A percentile compares a stretch with the other conserved stretches of the same genome.
These are phyloP conservation scores for Fonsecaea nubica DNA, from an alignment of 2,329 filamentous ascomycete genomes.

Conservation along the genomic window DNA sequence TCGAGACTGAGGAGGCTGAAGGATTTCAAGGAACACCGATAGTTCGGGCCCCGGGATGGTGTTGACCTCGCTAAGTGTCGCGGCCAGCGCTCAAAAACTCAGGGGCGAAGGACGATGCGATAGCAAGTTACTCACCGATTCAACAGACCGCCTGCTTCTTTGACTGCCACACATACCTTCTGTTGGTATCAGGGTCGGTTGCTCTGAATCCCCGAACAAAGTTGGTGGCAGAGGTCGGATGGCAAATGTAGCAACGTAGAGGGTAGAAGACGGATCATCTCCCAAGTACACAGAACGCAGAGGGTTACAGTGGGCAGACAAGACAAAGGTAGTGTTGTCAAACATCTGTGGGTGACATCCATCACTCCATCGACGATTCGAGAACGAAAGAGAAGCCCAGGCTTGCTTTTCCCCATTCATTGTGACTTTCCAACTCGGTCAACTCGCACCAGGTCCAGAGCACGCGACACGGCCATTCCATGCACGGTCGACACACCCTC, in stretches of 20 bases:
- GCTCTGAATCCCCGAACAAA: not conserved
- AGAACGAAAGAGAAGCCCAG: not conserved
- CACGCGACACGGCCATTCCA: slow-evolving; percentile 10
- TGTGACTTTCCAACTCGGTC: not conserved
- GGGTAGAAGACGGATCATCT: not conserved
- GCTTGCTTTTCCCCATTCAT: not conserved
- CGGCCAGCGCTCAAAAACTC: not conserved
- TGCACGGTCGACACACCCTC: slow-evolving; percentile 4
- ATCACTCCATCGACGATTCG: not conserved
- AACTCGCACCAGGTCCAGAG: not conserved
- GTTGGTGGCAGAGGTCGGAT: not conserved
- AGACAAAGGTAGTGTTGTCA: not conserved
- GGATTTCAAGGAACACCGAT: not conserved
- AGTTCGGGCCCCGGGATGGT: not conserved
- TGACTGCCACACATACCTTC: not conserved
- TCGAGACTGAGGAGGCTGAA: slow-evolving; percentile 6
- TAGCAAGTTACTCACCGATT: not conserved
- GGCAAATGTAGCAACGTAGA: not conserved
- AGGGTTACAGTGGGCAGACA: not conserved
- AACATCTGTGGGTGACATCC: not conserved
- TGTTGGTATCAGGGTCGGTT: not conserved
- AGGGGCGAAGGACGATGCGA: not conserved
- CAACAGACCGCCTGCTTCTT: not conserved
- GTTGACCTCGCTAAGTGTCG: not conserved
- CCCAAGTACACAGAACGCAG: not conserved